Base-by-base conservation (phyloP, 805 yeast species). In the Blastobotrys mokoenaii region DNA sequence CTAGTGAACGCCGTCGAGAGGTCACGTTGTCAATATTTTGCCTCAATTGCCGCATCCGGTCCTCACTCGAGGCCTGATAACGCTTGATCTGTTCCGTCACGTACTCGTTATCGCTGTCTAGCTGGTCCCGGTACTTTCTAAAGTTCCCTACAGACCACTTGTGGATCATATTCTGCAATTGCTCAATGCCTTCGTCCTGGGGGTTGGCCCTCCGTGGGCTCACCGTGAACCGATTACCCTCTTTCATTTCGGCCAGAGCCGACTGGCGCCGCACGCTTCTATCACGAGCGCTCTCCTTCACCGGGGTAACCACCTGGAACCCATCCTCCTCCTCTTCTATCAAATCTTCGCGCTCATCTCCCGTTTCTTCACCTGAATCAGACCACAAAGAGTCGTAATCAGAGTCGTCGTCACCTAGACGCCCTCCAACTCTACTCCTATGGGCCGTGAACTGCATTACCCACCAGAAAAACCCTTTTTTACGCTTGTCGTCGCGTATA, bases 161-260 rank as follows among this genome's bases (percentile, higher is more conserved):
- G 27, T 22, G 27, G 27, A 22, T 22, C 27, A 22, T 22, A 8
- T 71, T 61, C 40, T 65, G 62, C 57, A 86, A 71, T 2, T 43
- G 17, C 35, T 32, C 35, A 32, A 32, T 32, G 8, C n/a, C 17
- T 9, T 32, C 16, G 16, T 32, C 27, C 14, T 17, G 38, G 4
- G 10, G 20, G 6, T 17, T 10, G 15, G 16, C 18, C 12, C 38
- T 3, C 5, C 20, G 16, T 16, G 38, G 38, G 15, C 38, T 34
- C 20, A 7, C 12, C 12, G 20, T 22, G 8, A 22, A 22, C 7
- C 27, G 14, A 18, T 14, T 34, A 4, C 18, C 7, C 14, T 34
- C 16, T 4, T 34, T 15, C 18, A 22, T 6, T 6, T 38, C 41
- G 7, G 31, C 41, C 41, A 38, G 33, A 3, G 22, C 11, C 32